phyloP scores from a whole-genome alignment of 805 yeast genomes.

The Cyberlindnera americana region DNA sequence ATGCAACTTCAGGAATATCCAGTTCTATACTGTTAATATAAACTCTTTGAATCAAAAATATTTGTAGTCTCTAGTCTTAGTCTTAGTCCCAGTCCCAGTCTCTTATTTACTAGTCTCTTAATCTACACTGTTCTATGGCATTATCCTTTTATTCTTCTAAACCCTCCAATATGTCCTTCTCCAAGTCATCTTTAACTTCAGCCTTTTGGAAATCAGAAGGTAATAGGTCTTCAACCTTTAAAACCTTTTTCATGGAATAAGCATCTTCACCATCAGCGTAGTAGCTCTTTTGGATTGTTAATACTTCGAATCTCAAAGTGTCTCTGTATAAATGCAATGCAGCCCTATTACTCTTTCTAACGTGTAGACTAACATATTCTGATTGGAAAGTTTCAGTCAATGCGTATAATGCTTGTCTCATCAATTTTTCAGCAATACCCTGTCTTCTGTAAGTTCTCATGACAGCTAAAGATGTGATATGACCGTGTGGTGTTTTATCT shows the following conservation, averaged over 20 bases:
- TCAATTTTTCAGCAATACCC: constrained; percentile 90
- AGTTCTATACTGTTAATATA: too few relatives aligned
- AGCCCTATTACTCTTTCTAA: constrained; percentile 88
- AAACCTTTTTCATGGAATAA: constrained; percentile 80
- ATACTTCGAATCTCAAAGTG: constrained; percentile 77
- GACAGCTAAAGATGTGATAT: constrained; percentile 88
- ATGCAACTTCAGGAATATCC: constrained; percentile 4
- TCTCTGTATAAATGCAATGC: constrained; percentile 90
- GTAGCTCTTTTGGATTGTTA: constrained; percentile 79
- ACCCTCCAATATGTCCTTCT: constrained; percentile 41
- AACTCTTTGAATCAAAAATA: too few relatives aligned
- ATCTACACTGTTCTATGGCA: too few relatives aligned
- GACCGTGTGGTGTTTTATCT: constrained; percentile 78
- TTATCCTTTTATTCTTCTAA: constrained; percentile 16
- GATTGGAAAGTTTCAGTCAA: constrained; percentile 80
- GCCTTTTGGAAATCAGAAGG: constrained; percentile 55
- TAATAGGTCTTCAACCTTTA: constrained; percentile 55
- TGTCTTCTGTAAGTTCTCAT: constrained; percentile 93
- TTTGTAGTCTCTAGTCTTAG: too few relatives aligned
- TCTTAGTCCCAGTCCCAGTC: too few relatives aligned
- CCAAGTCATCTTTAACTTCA: constrained; percentile 53
- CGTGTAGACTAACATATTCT: constrained; percentile 84
- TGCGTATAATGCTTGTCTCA: constrained; percentile 80
- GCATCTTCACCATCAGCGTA: constrained; percentile 99
- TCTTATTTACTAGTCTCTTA: too few relatives aligned